Percentiles rank a stretch among this genome's conserved stretches.
Evolutionary conservation across 2,329 filamentous ascomycete genomes (phyloP).

Genomic region (Colletotrichum sp.): DNA sequence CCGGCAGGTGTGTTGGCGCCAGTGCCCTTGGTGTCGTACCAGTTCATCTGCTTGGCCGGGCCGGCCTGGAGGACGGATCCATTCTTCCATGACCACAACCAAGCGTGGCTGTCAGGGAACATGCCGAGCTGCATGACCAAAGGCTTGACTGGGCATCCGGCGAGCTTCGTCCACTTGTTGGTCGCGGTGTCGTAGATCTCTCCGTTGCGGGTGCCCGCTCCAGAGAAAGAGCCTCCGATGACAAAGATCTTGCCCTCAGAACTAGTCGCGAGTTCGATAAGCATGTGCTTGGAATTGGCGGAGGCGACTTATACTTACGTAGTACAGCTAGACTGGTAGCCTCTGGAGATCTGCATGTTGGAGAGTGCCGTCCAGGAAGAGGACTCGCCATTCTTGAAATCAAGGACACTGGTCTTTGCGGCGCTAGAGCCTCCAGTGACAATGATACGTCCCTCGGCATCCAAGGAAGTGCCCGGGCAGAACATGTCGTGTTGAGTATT

Average conservation of each 20-base stretch:
- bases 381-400: slow-evolving; percentile 30
- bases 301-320: background rate
- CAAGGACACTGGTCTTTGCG: slow-evolving; percentile 52
- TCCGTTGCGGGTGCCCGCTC: slow-evolving; percentile 53
- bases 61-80: slow-evolving; percentile 59
- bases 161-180: slow-evolving; percentile 51
- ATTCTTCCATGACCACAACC: slow-evolving; percentile 45
- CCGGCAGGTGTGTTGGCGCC: slow-evolving; percentile 48
- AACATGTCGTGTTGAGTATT: slow-evolving; percentile 60
- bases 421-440: slow-evolving; percentile 59
- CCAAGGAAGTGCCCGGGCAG: slow-evolving; percentile 58
- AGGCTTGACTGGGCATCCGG: slow-evolving; percentile 45
- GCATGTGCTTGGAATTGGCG: background rate
- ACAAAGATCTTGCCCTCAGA: slow-evolving; percentile 60
- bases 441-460: slow-evolving; percentile 51
- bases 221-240: slow-evolving; percentile 62
- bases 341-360: slow-evolving; percentile 51
- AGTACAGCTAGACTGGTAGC: slow-evolving; percentile 57
- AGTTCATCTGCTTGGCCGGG: slow-evolving; percentile 58
- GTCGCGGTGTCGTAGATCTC: slow-evolving; percentile 54
- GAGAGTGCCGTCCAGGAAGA: slow-evolving; percentile 41
- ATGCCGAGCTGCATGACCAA: slow-evolving; percentile 61
- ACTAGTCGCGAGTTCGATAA: slow-evolving; percentile 10
- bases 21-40: slow-evolving; percentile 52
- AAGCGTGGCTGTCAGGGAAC: slow-evolving; percentile 37